Conservation (phyloP, 2,329 filamentous ascomycete genomes). For the Passalora sequoiae region DNA sequence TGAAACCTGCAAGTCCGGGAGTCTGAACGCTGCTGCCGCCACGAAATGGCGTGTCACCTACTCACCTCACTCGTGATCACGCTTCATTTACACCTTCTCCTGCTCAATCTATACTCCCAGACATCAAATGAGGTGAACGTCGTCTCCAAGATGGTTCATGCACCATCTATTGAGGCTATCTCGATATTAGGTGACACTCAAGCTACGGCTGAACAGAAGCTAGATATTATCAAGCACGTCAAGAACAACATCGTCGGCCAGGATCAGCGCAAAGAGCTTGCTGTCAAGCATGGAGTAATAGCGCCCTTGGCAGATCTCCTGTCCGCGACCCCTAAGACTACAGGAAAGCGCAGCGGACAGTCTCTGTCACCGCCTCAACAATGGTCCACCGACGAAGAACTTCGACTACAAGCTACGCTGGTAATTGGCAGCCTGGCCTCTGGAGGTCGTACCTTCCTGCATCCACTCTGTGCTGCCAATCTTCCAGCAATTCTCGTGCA, state of each 20-base stretch:
- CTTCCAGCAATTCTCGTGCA: slow-evolving; percentile 66
- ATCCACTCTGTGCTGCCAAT: slow-evolving; percentile 64
- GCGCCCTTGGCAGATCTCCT: slow-evolving; percentile 55
- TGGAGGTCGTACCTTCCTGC: slow-evolving; percentile 78
- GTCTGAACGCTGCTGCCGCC: no score
- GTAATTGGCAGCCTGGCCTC: slow-evolving; percentile 80
- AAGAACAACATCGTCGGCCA: slow-evolving; percentile 92
- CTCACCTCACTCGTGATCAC: no score
- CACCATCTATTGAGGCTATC: slow-evolving; percentile 11
- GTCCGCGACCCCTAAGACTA: slow-evolving; percentile 39
- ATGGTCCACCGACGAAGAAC: slow-evolving; percentile 59
- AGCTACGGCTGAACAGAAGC: slow-evolving; percentile 36
- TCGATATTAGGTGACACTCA: slow-evolving; percentile 14
- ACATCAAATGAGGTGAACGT: no score
- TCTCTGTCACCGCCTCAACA: slow-evolving; percentile 31
- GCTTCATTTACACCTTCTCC: no score
- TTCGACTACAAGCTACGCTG: slow-evolving; percentile 72
- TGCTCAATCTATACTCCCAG: no score
- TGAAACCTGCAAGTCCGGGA: no score
- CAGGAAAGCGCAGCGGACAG: slow-evolving; percentile 44
- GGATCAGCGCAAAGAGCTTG: slow-evolving; percentile 75
- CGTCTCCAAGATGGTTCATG: slow-evolving; percentile 19
- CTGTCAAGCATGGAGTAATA: slow-evolving; percentile 65
- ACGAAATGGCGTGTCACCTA: no score
- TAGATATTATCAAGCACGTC: slow-evolving; percentile 59